Evolutionary conservation across 257 asterid genomes (phyloP).

Genomic region (Jasminum sambac): DNA sequence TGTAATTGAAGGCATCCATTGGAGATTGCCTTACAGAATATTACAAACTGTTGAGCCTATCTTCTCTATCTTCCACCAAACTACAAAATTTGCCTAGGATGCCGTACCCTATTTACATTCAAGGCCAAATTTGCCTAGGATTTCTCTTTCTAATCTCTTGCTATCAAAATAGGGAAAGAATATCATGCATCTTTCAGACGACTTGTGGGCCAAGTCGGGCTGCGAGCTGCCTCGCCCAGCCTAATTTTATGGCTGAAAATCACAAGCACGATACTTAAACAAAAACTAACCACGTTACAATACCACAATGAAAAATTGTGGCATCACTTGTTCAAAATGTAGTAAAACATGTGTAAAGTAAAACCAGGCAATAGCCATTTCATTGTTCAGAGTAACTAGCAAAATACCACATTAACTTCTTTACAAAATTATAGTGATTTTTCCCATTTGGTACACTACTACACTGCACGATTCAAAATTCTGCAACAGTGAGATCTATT

Average conservation of each 20-base stretch:
- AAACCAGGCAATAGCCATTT: neutral
- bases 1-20: too few species aligned
- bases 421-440: neutral
- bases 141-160: neutral
- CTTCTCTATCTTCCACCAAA: too few species aligned
- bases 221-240: too few species aligned
- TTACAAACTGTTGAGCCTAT: too few species aligned
- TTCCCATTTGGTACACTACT: neutral
- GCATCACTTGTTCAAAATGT: neutral
- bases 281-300: neutral
- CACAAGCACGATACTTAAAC: neutral
- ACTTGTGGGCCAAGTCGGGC: too few species aligned
- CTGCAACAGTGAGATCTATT: neutral
- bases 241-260: too few species aligned
- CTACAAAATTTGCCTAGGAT: too few species aligned
- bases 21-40: too few species aligned
- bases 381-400: neutral
- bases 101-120: too few species aligned
- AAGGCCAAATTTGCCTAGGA: too few species aligned
- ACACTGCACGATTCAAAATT: conserved; percentile 11
- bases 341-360: neutral
- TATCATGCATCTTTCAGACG: neutral
- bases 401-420: neutral
- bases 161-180: neutral
- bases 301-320: neutral